Evolutionary conservation across 1,139 yeast species (phyloP).

Genomic region (Suhomyces ambrosiae): DNA sequence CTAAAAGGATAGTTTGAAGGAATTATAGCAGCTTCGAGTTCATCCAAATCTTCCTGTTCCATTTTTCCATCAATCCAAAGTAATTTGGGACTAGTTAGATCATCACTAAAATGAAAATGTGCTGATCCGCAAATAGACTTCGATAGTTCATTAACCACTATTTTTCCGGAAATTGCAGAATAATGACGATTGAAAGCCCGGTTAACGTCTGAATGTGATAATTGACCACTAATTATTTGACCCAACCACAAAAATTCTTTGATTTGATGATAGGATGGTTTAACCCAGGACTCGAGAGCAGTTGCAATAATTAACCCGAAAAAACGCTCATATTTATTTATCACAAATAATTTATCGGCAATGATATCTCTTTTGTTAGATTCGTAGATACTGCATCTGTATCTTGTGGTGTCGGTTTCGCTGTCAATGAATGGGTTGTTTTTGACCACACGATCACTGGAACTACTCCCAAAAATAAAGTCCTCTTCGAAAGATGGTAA

Average conservation of each 20-base stretch:
- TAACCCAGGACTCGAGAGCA: constrained; percentile 14
- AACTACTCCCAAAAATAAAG: neutral
- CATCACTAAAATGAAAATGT: constrained; percentile 16
- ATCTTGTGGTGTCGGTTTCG: constrained; percentile 6
- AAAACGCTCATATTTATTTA: constrained; percentile 14
- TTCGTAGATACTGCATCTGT: constrained; percentile 6
- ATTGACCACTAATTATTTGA: constrained; percentile 13
- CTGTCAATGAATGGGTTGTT: neutral
- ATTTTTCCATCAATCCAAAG: constrained; percentile 15
- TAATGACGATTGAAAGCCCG: constrained; percentile 11
- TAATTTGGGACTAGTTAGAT: constrained; percentile 5
- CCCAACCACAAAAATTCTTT: constrained; percentile 19
- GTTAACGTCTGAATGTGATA: constrained; percentile 1
- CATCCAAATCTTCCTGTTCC: constrained; percentile 2
- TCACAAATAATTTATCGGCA: constrained; percentile 12
- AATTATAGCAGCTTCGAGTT: constrained; percentile 15
- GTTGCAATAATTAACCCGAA: constrained; percentile 13
- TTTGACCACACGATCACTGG: neutral
- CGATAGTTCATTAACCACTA: constrained; percentile 10
- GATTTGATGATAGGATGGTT: constrained; percentile 1
- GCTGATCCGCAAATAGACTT: constrained; percentile 14
- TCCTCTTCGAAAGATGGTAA: constrained; percentile 2
- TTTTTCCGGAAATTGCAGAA: constrained; percentile 15
- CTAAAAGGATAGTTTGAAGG: constrained; percentile 16
- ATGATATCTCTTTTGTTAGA: constrained; percentile 4